Percentiles rank a stretch among this genome's conserved stretches.
Evolutionary conservation across 495 filamentous ascomycete species (phyloP).

Genomic region (Gamarada debralockiae): DNA sequence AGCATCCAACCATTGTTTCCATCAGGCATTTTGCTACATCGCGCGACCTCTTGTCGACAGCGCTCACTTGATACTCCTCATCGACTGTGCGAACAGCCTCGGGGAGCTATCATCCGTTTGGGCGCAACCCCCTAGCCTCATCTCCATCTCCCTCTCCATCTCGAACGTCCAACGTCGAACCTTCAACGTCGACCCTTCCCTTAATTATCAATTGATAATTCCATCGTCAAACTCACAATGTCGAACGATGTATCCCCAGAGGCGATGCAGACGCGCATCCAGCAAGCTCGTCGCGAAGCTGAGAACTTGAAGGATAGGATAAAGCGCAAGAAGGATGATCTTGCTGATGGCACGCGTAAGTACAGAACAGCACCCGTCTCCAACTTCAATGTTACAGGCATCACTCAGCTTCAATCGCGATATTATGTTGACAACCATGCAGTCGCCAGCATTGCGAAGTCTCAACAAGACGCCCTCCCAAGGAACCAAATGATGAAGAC

Average conservation of each 20-base stretch:
- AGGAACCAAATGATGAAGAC: conserved; percentile 90
- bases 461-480: conserved; percentile 84
- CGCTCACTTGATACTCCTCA: background rate
- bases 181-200: conserved; percentile 14
- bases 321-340: conserved; percentile 99
- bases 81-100: conserved; percentile 7
- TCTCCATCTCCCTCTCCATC: conserved; percentile 12
- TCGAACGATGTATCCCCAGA: conserved; percentile 56
- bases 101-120: conserved; percentile 22
- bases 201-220: conserved; percentile 3
- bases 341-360: conserved; percentile 96
- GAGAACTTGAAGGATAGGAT: conserved; percentile 98
- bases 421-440: conserved; percentile 25
- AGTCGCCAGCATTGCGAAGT: conserved; percentile 90
- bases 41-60: background rate
- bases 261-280: conserved; percentile 74
- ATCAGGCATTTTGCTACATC: background rate
- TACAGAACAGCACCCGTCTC: conserved; percentile 19
- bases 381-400: background rate
- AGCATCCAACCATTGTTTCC: no score
- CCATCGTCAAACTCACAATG: conserved; percentile 11
- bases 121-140: conserved; percentile 16
- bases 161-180: conserved; percentile 17
- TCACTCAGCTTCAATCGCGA: background rate
- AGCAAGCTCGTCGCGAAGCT: conserved; percentile 93